Evolutionary conservation across 2,329 filamentous ascomycete species (phyloP).

Genomic region (Colletotrichum sp.): DNA sequence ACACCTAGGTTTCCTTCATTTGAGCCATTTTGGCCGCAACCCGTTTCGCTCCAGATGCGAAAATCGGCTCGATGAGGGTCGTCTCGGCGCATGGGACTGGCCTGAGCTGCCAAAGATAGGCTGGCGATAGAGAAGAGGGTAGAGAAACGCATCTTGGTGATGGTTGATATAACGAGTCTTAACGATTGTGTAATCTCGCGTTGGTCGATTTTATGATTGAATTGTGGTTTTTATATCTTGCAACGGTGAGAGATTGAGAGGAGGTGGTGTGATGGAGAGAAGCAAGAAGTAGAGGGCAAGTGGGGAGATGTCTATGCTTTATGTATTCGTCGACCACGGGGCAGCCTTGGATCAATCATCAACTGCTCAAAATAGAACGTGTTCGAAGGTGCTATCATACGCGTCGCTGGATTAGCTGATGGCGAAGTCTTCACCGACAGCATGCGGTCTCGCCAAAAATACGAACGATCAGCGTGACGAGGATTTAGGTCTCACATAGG

Average conservation of each 20-base stretch:
- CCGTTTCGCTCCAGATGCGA: conserved; percentile 4
- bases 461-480: conserved; percentile 5
- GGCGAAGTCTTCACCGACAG: not conserved
- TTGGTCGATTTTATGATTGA: not conserved
- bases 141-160: not conserved
- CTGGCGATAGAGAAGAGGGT: not conserved
- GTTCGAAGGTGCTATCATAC: not conserved
- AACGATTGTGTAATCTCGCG: not conserved
- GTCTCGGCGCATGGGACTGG: not conserved
- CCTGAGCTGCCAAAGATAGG: not conserved
- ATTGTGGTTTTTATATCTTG: not conserved
- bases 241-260: not conserved
- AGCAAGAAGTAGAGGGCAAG: not conserved
- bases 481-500: not conserved
- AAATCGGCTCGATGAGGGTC: conserved; percentile 1
- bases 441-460: not conserved
- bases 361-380: not conserved
- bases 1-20: conserved; percentile 4
- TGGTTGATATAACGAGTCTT: not conserved
- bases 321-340: not conserved
- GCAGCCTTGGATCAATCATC: not conserved
- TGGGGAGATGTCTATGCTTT: not conserved
- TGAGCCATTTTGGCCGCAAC: not conserved
- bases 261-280: not conserved
- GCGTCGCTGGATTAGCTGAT: not conserved